Evolutionary conservation across 1,284 basidiomycete genomes (phyloP).

Genomic region (Xerocomus tenax): DNA sequence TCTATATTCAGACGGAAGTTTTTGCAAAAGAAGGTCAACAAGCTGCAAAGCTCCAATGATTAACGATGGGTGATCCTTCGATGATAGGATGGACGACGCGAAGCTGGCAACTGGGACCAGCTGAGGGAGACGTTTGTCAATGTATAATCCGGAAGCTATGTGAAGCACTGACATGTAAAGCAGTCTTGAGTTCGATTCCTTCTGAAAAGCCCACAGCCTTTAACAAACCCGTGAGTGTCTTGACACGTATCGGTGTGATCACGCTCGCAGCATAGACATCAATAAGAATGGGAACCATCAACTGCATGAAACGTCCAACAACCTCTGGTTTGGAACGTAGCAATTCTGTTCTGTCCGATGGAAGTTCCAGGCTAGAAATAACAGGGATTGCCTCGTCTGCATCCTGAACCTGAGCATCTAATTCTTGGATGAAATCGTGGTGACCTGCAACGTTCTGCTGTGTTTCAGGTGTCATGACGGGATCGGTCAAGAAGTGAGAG

Average conservation of each 20-base stretch:
- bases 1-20: slow-evolving; percentile 75
- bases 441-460: slow-evolving; percentile 14
- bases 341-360: slow-evolving; percentile 57
- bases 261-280: slow-evolving; percentile 95
- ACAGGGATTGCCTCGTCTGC: slow-evolving; percentile 29
- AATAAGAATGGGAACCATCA: slow-evolving; percentile 84
- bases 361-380: slow-evolving; percentile 28
- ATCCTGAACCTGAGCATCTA: slow-evolving; percentile 30
- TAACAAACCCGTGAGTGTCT: slow-evolving; percentile 76
- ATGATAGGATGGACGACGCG: slow-evolving; percentile 84
- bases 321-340: slow-evolving; percentile 67
- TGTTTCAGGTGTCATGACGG: slow-evolving; percentile 21
- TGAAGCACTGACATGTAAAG: slow-evolving; percentile 53
- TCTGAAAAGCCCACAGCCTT: slow-evolving; percentile 87
- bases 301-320: slow-evolving; percentile 75
- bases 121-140: slow-evolving; percentile 35
- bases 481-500: slow-evolving; percentile 27
- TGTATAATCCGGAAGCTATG: background rate
- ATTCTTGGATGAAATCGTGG: slow-evolving; percentile 28
- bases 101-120: slow-evolving; percentile 87
- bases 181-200: slow-evolving; percentile 62
- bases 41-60: slow-evolving; percentile 84
- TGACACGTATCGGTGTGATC: slow-evolving; percentile 73
- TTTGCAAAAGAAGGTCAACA: slow-evolving; percentile 78
- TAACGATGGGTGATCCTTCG: slow-evolving; percentile 77